A percentile compares a stretch with the other conserved stretches of the same genome.
Conservation (phyloP, 306 rosid species). For the Acacia acuminata region DNA sequence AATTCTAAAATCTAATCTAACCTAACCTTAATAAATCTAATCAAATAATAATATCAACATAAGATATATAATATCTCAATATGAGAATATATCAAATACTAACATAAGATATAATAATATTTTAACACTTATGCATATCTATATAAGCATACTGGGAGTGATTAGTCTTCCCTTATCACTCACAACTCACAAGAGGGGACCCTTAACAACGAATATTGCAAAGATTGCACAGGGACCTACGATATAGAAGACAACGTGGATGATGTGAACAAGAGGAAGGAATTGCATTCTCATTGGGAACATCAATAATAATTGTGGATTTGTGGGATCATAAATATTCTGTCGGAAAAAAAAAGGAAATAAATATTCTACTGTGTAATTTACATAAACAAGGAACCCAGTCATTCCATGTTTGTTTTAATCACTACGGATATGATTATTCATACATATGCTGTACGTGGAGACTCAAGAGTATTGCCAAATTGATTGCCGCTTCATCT, state of each 20-base stretch:
- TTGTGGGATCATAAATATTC: not conserved
- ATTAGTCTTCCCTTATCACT: not conserved
- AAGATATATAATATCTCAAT: too few relatives aligned
- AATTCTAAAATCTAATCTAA: too few relatives aligned
- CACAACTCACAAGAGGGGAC: not conserved
- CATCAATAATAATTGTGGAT: not conserved
- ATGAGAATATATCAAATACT: too few relatives aligned
- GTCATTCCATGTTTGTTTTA: too few relatives aligned
- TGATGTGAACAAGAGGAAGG: not conserved
- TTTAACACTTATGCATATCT: too few relatives aligned
- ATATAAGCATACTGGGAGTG: too few relatives aligned
- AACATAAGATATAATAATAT: too few relatives aligned
- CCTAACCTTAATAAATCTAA: too few relatives aligned
- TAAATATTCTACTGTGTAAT: too few relatives aligned
- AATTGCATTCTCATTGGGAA: not conserved
- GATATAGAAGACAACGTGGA: constrained; percentile 6
- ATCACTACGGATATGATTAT: not conserved
- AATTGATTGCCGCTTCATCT: not conserved
- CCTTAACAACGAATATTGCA: not conserved
- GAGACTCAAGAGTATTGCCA: not conserved
- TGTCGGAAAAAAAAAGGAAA: too few relatives aligned
- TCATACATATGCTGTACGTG: not conserved
- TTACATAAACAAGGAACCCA: not conserved
- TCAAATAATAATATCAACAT: too few relatives aligned
- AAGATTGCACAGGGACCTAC: constrained; percentile 20